Evolutionary conservation across 306 rosid species (phyloP), one percentile per base, ranked within the genome.

Genomic region (Lablab purpureus): DNA sequence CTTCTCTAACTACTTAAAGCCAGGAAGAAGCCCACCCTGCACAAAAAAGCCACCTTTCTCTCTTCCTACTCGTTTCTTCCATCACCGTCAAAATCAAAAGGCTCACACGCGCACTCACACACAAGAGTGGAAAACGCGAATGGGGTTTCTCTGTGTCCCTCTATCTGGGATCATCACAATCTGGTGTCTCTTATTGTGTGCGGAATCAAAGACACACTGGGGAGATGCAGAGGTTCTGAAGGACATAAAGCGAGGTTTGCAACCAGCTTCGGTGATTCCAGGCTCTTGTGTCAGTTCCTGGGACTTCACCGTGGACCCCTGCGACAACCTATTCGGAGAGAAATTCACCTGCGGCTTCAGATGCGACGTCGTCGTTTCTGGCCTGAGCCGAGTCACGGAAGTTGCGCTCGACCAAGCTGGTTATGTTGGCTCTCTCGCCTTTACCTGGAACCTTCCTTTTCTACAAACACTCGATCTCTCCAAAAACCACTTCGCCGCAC

Each of bases 391-490:
- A 14, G 36, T 95, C 88, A 95, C 99, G 0, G 96, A 95, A 70
- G 84, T 95, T 82, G 75, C 59, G 5, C 94, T 95, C n/a, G 98
- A 95, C 86, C 97, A 93, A 41, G 96, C 97, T 0, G 98, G 97
- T 68, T 95, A 95, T 82, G 27, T 88, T 4, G 92, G 86, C 2
- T 84, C 90, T 0, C 80, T 93, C 70, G 12, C 90, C 52, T 25
- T 67, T 52, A 40, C 85, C 4, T 88, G 87, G 89, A 83, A 84
- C 85, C 90, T 91, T 30, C 97, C 97, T 22, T 90, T 81, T 78
- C 82, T 93, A 2, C 71, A 95, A 84, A 85, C 88, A 17, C 90
- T 93, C 1, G 98, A 95, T 52, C 46, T 91, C 66, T 90, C 98
- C 2, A 67, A 77, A 63, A 95, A 95, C 74, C 82, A 65, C 86